A percentile compares a stretch with the other conserved stretches of the same genome.
phyloP scores from a whole-genome alignment of 352 stramenopile species.

The Phytophthora podocarpi region DNA sequence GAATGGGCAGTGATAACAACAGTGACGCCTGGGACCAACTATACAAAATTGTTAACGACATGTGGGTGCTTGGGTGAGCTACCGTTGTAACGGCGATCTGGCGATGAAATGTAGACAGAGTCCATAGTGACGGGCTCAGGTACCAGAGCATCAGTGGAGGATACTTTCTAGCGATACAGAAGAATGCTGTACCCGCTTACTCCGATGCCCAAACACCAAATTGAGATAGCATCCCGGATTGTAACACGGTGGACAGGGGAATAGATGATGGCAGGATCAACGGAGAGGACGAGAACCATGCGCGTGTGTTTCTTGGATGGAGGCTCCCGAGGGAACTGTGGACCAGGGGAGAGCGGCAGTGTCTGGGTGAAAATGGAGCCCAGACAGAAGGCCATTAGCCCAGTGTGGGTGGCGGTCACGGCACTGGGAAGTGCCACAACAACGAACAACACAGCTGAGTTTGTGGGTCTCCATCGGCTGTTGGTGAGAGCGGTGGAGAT shows the following conservation, averaged over 20 bases:
- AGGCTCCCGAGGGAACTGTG: not conserved
- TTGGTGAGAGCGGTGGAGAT: too few relatives aligned
- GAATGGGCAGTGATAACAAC: not conserved
- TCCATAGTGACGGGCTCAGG: not conserved
- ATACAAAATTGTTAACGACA: not conserved
- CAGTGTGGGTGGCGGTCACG: constrained; percentile 1
- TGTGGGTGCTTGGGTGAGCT: not conserved
- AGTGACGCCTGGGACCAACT: not conserved
- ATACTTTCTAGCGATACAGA: too few relatives aligned
- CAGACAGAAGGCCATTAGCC: not conserved
- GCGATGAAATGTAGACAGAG: not conserved
- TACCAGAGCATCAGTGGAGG: too few relatives aligned
- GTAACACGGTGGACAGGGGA: too few relatives aligned
- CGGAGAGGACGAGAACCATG: too few relatives aligned
- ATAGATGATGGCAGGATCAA: too few relatives aligned
- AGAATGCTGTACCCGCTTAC: too few relatives aligned
- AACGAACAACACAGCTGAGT: too few relatives aligned
- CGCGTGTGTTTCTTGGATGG: constrained; percentile 8
- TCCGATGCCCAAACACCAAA: not conserved
- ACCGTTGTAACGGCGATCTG: not conserved
- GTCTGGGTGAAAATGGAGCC: not conserved
- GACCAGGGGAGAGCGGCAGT: not conserved
- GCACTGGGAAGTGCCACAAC: too few relatives aligned
- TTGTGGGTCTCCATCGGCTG: too few relatives aligned
- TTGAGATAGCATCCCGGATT: too few relatives aligned